Percentiles rank a stretch among this genome's conserved stretches.
Conservation (phyloP, 768 basidiomycete genomes). For the Lanmaoa rubissima region DNA sequence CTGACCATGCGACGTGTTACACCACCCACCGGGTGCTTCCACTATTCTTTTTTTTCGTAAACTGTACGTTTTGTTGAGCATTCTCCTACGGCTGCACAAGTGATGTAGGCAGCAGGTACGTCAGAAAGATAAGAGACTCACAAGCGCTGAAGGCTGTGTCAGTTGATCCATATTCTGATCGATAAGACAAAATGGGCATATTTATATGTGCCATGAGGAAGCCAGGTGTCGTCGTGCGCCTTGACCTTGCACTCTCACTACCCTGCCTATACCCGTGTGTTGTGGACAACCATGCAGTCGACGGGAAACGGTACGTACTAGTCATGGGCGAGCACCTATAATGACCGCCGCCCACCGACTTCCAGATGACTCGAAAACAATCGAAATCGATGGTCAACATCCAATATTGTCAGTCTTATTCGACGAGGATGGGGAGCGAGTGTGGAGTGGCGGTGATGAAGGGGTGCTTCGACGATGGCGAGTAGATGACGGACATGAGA, state of each 20-base stretch:
- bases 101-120: too few relatives aligned
- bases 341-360: not conserved
- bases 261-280: not conserved
- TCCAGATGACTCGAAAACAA: not conserved
- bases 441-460: not conserved
- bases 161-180: too few relatives aligned
- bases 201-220: too few relatives aligned
- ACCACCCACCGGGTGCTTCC: too few relatives aligned
- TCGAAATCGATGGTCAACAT: not conserved
- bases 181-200: too few relatives aligned
- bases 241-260: not conserved
- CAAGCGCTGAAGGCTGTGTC: too few relatives aligned
- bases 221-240: not conserved
- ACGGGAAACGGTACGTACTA: not conserved
- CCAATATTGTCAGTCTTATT: not conserved
- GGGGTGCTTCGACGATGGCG: not conserved
- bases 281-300: not conserved
- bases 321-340: too few relatives aligned
- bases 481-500: not conserved
- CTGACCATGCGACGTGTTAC: too few relatives aligned
- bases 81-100: too few relatives aligned
- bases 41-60: too few relatives aligned
- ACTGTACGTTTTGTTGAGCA: too few relatives aligned
- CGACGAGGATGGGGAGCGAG: not conserved
- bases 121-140: too few relatives aligned